Evolutionary conservation across 1,139 yeast genomes (phyloP), one percentile per base, ranked within the genome.

Genomic region (Candida sp.): DNA sequence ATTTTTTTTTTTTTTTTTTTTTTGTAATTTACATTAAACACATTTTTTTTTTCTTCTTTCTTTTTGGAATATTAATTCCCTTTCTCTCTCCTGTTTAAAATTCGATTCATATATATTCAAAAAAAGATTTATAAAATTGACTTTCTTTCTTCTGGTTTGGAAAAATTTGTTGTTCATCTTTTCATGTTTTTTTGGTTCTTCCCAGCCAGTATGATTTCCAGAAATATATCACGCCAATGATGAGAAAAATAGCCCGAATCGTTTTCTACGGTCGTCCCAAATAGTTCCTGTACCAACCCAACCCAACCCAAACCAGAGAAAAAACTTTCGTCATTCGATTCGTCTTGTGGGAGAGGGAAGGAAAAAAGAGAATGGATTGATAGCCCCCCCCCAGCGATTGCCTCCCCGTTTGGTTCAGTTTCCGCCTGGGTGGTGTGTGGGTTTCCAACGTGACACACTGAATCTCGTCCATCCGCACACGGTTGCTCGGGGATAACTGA

Each of bases 41-140:
- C 41, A 37, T 37, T 37, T 37, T 37, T n/a, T n/a, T 37, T 37
- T 37, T 37, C 41, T 37, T 37, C 41, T 37, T 37, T 37, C 41
- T 37, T 37, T 37, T 37, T 37, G 41, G 41, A 37, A 37, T 37
- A 37, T 37, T 37, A 17, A 37, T 37, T 37, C 26, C 41, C 41
- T 23, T 37, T 37, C 26, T 17, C n/a, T 11, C 41, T 37, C 41
- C 41, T 37, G 41, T 22, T 37, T 37, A 22, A 23, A 22, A 23
- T 37, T 37, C 26, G 25, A 17, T 35, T 35, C 22, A 35, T 35
- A 17, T 35, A 33, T 33, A 17, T 17, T 17, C 17, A 17, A 17
- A 17, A 33, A 35, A 35, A 17, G 23, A n/a, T 35, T 12, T 35
- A 35, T 35, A 35, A 37, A 37, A 37, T 37, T 23, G 7, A 27